Evolutionary conservation across 2,329 filamentous ascomycete genomes (phyloP).

Genomic region (Drechslerella coelobrocha): DNA sequence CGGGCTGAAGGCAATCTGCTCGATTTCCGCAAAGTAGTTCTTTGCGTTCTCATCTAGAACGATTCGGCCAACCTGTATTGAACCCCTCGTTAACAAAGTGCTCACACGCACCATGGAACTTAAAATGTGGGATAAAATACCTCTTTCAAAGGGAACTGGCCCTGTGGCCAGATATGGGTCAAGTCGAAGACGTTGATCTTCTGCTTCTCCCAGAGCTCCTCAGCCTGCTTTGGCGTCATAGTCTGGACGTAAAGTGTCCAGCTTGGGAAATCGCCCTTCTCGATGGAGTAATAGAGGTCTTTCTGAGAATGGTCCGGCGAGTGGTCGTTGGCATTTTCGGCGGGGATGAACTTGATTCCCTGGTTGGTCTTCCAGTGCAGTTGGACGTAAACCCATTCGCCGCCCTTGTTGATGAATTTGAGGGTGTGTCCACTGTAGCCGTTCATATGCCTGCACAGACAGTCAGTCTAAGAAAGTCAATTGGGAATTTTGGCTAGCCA

Average conservation of each 20-base stretch:
- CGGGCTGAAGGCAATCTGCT: conserved; percentile 74
- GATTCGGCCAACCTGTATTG: conserved; percentile 61
- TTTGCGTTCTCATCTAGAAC: conserved; percentile 64
- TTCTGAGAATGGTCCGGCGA: conserved; percentile 58
- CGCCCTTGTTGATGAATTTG: conserved; percentile 60
- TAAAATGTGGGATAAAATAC: neutral
- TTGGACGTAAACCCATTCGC: conserved; percentile 63
- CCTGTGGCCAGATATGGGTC: conserved; percentile 65
- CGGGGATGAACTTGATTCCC: conserved; percentile 61
- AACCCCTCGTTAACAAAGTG: neutral
- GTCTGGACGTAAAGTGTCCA: conserved; percentile 66
- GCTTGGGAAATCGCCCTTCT: conserved; percentile 60
- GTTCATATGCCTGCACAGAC: conserved; percentile 35
- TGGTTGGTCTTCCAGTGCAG: conserved; percentile 63
- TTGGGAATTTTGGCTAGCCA: neutral
- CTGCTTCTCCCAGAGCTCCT: conserved; percentile 57
- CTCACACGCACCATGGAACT: neutral
- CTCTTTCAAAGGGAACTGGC: conserved; percentile 61
- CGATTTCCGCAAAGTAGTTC: conserved; percentile 73
- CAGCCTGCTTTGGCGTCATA: conserved; percentile 64
- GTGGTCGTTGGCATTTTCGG: conserved; percentile 57
- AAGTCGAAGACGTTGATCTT: conserved; percentile 65
- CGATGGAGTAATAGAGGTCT: conserved; percentile 61
- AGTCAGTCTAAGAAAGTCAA: neutral
- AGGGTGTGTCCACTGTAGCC: conserved; percentile 60